Evolutionary conservation across 352 stramenopile genomes (phyloP).

Genomic region (Pythium grandisporangium): DNA sequence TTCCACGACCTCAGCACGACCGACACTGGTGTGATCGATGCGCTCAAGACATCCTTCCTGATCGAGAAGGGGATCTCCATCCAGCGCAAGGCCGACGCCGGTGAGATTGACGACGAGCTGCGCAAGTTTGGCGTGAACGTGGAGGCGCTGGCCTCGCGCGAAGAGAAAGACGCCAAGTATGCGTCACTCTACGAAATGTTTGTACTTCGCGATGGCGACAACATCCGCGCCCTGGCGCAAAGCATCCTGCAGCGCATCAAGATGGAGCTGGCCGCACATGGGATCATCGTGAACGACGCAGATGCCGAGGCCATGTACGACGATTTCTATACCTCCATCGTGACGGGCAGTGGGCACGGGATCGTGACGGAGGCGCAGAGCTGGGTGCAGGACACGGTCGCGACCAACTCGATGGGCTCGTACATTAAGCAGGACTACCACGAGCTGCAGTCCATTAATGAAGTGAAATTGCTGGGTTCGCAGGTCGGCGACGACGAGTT

Average conservation of each 20-base stretch:
- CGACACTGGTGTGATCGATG: slow-evolving; percentile 42
- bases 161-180: slow-evolving; percentile 28
- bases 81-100: slow-evolving; percentile 25
- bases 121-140: slow-evolving; percentile 45
- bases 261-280: slow-evolving; percentile 40
- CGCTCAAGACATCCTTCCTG: slow-evolving; percentile 46
- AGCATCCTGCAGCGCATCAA: slow-evolving; percentile 61
- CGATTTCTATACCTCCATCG: slow-evolving; percentile 42
- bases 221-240: slow-evolving; percentile 41
- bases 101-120: slow-evolving; percentile 32
- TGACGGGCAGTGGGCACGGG: slow-evolving; percentile 33
- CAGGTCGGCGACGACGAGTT: slow-evolving; percentile 52
- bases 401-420: slow-evolving; percentile 18
- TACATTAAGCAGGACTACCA: slow-evolving; percentile 68
- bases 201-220: slow-evolving; percentile 59
- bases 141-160: slow-evolving; percentile 4
- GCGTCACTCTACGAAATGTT: slow-evolving; percentile 49
- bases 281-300: slow-evolving; percentile 43
- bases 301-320: slow-evolving; percentile 57
- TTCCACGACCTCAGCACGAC: slow-evolving; percentile 49
- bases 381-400: slow-evolving; percentile 48
- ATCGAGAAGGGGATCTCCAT: slow-evolving; percentile 68
- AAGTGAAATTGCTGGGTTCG: slow-evolving; percentile 33
- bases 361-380: slow-evolving; percentile 60
- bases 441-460: slow-evolving; percentile 40